phyloP scores from a whole-genome alignment of 2,329 filamentous ascomycete species.

The Hirsutella thompsonii region DNA sequence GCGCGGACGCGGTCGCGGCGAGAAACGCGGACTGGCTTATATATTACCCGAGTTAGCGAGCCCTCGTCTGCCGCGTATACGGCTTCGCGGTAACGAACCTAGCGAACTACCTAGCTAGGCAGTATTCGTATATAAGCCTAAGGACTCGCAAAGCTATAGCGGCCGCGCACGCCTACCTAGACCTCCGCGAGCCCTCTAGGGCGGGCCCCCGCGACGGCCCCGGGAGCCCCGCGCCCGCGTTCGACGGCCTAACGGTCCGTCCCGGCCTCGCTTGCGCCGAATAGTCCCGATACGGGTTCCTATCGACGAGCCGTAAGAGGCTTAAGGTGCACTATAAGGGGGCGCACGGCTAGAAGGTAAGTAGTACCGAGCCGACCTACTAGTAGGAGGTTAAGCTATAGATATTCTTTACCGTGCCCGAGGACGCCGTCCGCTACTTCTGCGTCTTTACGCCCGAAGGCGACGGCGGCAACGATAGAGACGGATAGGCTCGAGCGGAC shows the following conservation, averaged over 20 bases:
- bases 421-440: not conserved
- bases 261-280: not conserved
- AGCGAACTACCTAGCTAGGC: too few species aligned
- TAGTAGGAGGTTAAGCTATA: not conserved
- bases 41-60: too few species aligned
- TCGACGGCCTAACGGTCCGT: not conserved
- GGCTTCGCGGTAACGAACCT: too few species aligned
- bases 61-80: too few species aligned
- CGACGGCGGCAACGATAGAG: not conserved
- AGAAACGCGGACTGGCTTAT: too few species aligned
- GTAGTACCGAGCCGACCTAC: not conserved
- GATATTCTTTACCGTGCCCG: slow-evolving; percentile 1
- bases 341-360: not conserved
- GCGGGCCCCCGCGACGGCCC: not conserved
- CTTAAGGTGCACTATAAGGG: not conserved
- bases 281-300: not conserved
- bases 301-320: not conserved
- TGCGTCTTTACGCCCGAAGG: not conserved
- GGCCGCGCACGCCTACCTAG: too few species aligned
- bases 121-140: too few species aligned
- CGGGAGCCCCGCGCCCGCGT: not conserved
- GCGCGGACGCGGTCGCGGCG: too few species aligned
- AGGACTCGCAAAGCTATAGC: too few species aligned
- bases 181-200: too few species aligned
- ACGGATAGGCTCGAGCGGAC: not conserved